Evolutionary conservation across 495 filamentous ascomycete genomes (phyloP).

Genomic region (Penicillium antarcticum): DNA sequence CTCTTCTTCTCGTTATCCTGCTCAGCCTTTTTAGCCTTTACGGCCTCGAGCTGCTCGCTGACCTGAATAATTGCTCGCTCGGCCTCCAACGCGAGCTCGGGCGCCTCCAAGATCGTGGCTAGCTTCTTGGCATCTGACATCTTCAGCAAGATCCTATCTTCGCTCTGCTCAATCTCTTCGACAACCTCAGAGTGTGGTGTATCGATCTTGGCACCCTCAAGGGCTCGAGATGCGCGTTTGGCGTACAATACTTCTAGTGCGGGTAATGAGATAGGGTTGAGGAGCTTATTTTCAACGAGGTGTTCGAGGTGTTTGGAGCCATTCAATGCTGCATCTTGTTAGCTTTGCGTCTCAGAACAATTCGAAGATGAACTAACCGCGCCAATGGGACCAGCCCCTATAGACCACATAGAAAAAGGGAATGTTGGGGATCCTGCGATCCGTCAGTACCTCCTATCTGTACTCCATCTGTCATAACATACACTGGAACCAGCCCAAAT

Average conservation of each 20-base stretch:
- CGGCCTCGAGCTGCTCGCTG: slow-evolving; percentile 58
- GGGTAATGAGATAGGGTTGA: slow-evolving; percentile 58
- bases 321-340: slow-evolving; percentile 53
- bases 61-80: slow-evolving; percentile 89
- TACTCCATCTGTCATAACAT: slow-evolving; percentile 30
- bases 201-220: slow-evolving; percentile 18
- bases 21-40: slow-evolving; percentile 29
- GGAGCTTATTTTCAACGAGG: slow-evolving; percentile 66
- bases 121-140: slow-evolving; percentile 58
- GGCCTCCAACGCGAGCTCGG: slow-evolving; percentile 82
- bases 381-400: slow-evolving; percentile 69
- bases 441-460: slow-evolving; percentile 5
- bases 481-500: slow-evolving; percentile 81
- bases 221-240: slow-evolving; percentile 28
- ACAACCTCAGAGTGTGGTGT: slow-evolving; percentile 32
- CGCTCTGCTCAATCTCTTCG: slow-evolving; percentile 43
- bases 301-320: slow-evolving; percentile 85
- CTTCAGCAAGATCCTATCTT: slow-evolving; percentile 58
- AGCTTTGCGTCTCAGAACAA: background rate
- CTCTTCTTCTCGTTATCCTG: slow-evolving; percentile 25
- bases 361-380: slow-evolving; percentile 40
- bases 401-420: slow-evolving; percentile 96
- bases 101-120: slow-evolving; percentile 68
- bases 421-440: slow-evolving; percentile 78
- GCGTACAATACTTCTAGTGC: slow-evolving; percentile 73